These are phyloP conservation scores for Boletus barrowsii DNA, from an alignment of 768 basidiomycete genomes.

Conservation along the genomic window DNA sequence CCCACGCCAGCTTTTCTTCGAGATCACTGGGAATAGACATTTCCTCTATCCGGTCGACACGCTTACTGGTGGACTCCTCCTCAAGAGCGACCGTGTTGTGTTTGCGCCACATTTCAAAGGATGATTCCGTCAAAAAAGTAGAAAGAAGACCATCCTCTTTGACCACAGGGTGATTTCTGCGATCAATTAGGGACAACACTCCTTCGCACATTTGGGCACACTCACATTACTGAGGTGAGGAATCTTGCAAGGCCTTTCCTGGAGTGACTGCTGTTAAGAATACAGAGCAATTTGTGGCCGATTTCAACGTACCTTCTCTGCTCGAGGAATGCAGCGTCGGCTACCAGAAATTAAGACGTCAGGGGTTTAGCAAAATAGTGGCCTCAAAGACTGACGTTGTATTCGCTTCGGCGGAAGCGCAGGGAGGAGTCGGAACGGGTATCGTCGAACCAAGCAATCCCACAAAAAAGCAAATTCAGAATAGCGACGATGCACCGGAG, in stretches of 20 bases:
- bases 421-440: conserved; percentile 91
- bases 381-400: conserved; percentile 57
- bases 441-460: conserved; percentile 81
- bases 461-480: conserved; percentile 91
- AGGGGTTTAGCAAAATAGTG: neutral
- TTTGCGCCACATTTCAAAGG: conserved; percentile 88
- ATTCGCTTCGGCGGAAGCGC: conserved; percentile 89
- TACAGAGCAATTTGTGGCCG: neutral
- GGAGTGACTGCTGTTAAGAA: neutral
- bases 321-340: conserved; percentile 88
- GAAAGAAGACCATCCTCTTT: conserved; percentile 82
- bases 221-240: conserved; percentile 74
- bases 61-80: conserved; percentile 81
- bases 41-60: conserved; percentile 79
- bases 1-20: conserved; percentile 82
- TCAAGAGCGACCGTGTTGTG: conserved; percentile 71
- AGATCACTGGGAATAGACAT: conserved; percentile 92
- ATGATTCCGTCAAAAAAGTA: conserved; percentile 78
- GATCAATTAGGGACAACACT: neutral
- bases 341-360: conserved; percentile 35
- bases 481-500: conserved; percentile 79
- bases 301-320: conserved; percentile 63
- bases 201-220: conserved; percentile 7
- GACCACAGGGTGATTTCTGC: conserved; percentile 87
- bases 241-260: conserved; percentile 81